Evolutionary conservation across 2,329 filamentous ascomycete genomes (phyloP).

Genomic region (Hypoxylon sp.): DNA sequence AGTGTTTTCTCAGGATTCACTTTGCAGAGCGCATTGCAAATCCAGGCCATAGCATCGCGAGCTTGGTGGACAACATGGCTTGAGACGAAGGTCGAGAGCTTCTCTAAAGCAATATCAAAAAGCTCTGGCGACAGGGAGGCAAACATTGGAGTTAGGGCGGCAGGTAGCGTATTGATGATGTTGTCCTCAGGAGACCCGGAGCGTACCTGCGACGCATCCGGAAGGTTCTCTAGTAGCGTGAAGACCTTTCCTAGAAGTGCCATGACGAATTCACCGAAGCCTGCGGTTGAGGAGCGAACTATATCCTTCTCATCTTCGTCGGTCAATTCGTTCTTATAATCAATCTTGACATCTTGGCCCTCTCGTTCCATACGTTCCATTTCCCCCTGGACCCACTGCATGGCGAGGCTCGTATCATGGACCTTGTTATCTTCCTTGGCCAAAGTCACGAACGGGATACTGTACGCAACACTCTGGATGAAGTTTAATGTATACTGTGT

Average conservation of each 20-base stretch:
- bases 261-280: conserved; percentile 91
- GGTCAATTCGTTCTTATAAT: conserved; percentile 85
- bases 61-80: conserved; percentile 98
- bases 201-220: conserved; percentile 88
- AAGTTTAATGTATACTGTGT: conserved; percentile 95
- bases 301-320: conserved; percentile 91
- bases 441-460: conserved; percentile 90
- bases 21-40: conserved; percentile 95
- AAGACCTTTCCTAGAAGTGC: conserved; percentile 95
- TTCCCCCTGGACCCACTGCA: conserved; percentile 94
- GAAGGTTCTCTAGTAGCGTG: conserved; percentile 93
- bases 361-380: conserved; percentile 94
- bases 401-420: conserved; percentile 81
- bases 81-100: conserved; percentile 91
- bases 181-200: conserved; percentile 96
- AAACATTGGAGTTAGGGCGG: conserved; percentile 90
- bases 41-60: conserved; percentile 98
- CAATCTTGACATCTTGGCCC: conserved; percentile 85
- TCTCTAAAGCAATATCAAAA: conserved; percentile 91
- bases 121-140: conserved; percentile 92
- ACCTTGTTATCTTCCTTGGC: conserved; percentile 77
- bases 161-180: conserved; percentile 94
- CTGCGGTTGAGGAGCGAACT: conserved; percentile 92
- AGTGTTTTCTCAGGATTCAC: conserved; percentile 94
- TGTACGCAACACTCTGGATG: conserved; percentile 95